These are phyloP conservation scores for Trichothecium roseum DNA, from an alignment of 2,329 filamentous ascomycete species.

Conservation along the genomic window DNA sequence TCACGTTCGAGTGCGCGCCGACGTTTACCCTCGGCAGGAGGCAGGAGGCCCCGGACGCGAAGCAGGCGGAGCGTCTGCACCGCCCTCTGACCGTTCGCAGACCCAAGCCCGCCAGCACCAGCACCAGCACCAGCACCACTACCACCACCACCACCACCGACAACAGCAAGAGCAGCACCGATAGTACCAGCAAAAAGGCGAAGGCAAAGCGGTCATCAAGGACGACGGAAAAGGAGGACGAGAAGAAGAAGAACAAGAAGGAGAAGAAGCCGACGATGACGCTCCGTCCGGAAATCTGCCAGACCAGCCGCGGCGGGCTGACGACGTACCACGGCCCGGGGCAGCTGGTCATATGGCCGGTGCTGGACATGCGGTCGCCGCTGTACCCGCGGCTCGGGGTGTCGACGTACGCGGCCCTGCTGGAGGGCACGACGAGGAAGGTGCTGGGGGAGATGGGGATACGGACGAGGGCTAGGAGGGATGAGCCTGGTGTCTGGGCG, in stretches of 20 bases:
- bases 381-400: conserved; percentile 52
- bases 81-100: conserved; percentile 25
- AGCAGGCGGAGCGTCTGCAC: conserved; percentile 34
- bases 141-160: no score
- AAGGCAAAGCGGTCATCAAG: conserved; percentile 15
- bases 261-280: no score
- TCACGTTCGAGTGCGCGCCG: conserved; percentile 74
- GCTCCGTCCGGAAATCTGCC: conserved; percentile 49
- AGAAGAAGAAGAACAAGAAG: no score
- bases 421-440: conserved; percentile 67
- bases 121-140: no score
- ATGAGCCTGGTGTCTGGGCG: conserved; percentile 82
- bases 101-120: conserved; percentile 15
- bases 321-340: conserved; percentile 94
- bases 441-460: conserved; percentile 49
- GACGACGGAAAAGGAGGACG: no score
- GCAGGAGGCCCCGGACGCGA: conserved; percentile 37
- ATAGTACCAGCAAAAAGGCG: background rate
- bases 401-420: conserved; percentile 63
- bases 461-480: conserved; percentile 46
- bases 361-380: conserved; percentile 63
- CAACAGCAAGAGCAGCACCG: no score
- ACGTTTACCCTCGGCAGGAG: conserved; percentile 88
- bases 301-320: conserved; percentile 75
- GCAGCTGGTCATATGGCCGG: conserved; percentile 85